A percentile compares a stretch with the other conserved stretches of the same genome.
These are phyloP conservation scores for Pyrenophora teres DNA, from an alignment of 2,329 filamentous ascomycete species.

Conservation along the genomic window DNA sequence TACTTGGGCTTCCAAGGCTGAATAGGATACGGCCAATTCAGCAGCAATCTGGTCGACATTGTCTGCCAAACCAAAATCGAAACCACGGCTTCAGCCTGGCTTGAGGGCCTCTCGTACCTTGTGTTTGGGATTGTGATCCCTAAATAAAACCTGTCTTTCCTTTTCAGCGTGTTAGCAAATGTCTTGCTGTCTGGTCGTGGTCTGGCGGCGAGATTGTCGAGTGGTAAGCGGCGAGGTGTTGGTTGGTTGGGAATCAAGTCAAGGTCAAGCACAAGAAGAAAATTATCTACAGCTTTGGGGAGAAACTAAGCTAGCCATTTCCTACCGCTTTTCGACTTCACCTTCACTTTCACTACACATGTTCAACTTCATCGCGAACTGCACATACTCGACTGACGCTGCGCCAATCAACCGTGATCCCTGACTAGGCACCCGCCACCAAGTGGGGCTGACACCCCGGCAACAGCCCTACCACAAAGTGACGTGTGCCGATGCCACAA, in stretches of 20 bases:
- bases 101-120: background rate
- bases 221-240: background rate
- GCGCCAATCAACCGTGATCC: conserved; percentile 12
- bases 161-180: background rate
- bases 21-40: background rate
- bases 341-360: background rate
- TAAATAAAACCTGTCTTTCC: too few species aligned
- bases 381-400: background rate
- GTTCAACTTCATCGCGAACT: conserved; percentile 5
- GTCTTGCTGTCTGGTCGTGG: background rate
- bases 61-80: background rate
- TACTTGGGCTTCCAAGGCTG: background rate
- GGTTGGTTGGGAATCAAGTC: background rate
- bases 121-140: too few species aligned
- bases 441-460: conserved; percentile 15
- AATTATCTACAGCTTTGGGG: background rate
- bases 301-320: background rate
- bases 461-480: conserved; percentile 12
- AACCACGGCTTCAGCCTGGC: background rate
- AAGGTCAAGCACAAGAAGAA: background rate
- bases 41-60: conserved; percentile 18
- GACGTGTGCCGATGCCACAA: conserved; percentile 12
- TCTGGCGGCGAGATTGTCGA: background rate
- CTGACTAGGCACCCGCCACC: conserved; percentile 9
- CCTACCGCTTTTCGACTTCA: conserved; percentile 1